Evolutionary conservation across 2,329 filamentous ascomycete genomes (phyloP).

Genomic region (Colletotrichum caudatum): DNA sequence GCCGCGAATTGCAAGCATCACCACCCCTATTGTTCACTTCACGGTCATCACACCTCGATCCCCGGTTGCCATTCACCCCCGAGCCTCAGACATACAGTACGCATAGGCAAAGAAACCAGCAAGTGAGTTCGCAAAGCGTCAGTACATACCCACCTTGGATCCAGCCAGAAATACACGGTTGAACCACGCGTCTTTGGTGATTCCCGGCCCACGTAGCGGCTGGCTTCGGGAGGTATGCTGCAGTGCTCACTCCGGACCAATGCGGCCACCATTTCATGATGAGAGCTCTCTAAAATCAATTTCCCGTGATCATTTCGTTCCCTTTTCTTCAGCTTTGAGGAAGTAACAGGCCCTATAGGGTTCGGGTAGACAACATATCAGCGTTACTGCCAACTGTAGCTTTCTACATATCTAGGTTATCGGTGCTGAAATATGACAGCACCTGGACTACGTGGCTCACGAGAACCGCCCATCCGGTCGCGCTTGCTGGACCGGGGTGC

Average conservation of each 20-base stretch:
- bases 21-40: not conserved
- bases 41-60: not conserved
- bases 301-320: no score
- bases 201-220: not conserved
- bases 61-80: not conserved
- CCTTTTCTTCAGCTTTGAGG: not conserved
- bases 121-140: not conserved
- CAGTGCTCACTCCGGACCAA: not conserved
- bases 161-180: not conserved
- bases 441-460: not conserved
- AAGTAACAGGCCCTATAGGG: not conserved
- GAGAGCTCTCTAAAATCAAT: not conserved
- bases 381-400: not conserved
- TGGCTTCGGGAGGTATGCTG: not conserved
- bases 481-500: not conserved
- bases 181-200: not conserved
- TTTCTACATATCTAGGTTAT: not conserved
- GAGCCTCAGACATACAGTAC: no score
- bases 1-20: not conserved
- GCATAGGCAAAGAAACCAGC: not conserved
- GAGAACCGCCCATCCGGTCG: not conserved
- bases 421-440: not conserved
- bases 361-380: not conserved
- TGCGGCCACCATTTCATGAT: not conserved
- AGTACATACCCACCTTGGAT: no score